These are phyloP conservation scores for Aspergillus ustus DNA, from an alignment of 2,329 filamentous ascomycete species.

Conservation along the genomic window DNA sequence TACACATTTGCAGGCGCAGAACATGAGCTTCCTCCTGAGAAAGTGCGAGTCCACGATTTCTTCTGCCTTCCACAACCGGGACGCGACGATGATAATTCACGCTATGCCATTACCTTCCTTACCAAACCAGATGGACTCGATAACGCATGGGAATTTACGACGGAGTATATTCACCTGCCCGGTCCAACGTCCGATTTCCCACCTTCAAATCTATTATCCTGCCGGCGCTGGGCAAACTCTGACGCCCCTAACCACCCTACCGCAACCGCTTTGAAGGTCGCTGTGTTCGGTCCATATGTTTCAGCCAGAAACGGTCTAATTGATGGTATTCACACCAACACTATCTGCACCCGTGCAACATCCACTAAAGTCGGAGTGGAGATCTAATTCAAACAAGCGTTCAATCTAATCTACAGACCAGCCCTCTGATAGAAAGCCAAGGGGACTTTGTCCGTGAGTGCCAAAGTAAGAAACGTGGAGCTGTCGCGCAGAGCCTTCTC, in stretches of 20 bases:
- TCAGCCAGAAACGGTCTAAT: not conserved
- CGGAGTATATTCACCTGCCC: constrained; percentile 12
- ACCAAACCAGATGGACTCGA: constrained; percentile 20
- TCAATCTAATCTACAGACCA: not conserved
- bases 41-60: constrained; percentile 22
- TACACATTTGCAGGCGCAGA: not conserved
- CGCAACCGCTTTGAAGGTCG: not conserved
- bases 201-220: not conserved
- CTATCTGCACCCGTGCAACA: not conserved
- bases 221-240: not conserved
- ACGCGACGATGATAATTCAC: not conserved
- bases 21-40: constrained; percentile 15
- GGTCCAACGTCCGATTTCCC: not conserved
- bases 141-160: constrained; percentile 8
- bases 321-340: too few species aligned
- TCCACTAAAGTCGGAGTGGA: not conserved
- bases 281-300: not conserved
- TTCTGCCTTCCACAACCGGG: not conserved
- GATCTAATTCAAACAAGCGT: not conserved
- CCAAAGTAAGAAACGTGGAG: not conserved
- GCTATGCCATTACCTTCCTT: constrained; percentile 18
- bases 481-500: not conserved
- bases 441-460: not conserved
- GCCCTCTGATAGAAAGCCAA: not conserved
- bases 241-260: not conserved